phyloP scores from a whole-genome alignment of 139 green algal species.

The Gonium pectorale region DNA sequence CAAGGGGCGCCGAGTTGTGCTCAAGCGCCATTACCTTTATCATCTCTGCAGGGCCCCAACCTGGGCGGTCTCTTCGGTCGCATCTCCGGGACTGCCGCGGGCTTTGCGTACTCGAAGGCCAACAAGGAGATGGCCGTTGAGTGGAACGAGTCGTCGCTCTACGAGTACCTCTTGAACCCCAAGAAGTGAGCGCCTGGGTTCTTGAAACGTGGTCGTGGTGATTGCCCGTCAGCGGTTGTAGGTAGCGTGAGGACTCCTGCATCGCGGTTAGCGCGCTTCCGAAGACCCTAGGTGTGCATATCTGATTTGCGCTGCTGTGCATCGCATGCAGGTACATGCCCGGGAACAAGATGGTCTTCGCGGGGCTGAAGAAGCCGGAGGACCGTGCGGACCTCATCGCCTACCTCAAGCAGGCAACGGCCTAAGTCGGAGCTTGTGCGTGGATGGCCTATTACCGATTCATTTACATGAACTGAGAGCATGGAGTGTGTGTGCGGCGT shows the following conservation, averaged over 20 bases:
- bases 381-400: conserved; percentile 90
- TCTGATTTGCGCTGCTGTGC: too few relatives aligned
- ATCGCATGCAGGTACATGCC: conserved; percentile 52
- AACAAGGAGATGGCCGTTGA: conserved; percentile 96
- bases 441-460: too few relatives aligned
- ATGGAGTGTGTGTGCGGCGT: conserved; percentile 3
- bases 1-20: too few relatives aligned
- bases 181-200: conserved; percentile 95
- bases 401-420: conserved; percentile 88
- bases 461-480: background rate
- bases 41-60: conserved; percentile 92
- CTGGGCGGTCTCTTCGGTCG: conserved; percentile 96
- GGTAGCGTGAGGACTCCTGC: background rate
- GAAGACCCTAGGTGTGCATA: too few relatives aligned
- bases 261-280: background rate
- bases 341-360: conserved; percentile 99
- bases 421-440: conserved; percentile 50
- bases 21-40: background rate
- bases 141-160: conserved; percentile 92
- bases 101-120: conserved; percentile 96
- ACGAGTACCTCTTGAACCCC: conserved; percentile 97
- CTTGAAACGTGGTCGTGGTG: background rate
- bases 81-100: conserved; percentile 82
- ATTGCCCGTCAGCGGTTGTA: background rate
- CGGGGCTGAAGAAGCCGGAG: conserved; percentile 97